Percentiles rank a stretch among this genome's conserved stretches.
These are phyloP conservation scores for Fusarium haematococcum DNA, from an alignment of 2,329 filamentous ascomycete species.

Conservation along the genomic window DNA sequence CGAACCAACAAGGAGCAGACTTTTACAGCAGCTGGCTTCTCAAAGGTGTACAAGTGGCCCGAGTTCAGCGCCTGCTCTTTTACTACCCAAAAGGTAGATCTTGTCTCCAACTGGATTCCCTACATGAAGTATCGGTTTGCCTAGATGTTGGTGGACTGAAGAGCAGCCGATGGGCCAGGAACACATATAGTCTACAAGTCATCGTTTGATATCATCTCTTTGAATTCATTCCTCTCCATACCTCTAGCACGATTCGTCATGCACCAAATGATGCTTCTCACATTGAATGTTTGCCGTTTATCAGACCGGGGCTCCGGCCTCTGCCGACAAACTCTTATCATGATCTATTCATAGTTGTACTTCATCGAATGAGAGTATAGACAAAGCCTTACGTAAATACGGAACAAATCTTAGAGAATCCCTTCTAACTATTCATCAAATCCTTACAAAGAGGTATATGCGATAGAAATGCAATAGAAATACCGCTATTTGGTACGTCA, in stretches of 20 bases:
- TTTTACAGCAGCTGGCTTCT: conserved; percentile 15
- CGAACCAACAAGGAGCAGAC: conserved; percentile 15
- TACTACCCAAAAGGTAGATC: conserved; percentile 16
- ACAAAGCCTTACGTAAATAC: neutral
- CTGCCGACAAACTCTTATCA: neutral
- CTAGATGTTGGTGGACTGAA: neutral
- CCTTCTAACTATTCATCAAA: neutral
- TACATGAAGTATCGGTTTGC: conserved; percentile 34
- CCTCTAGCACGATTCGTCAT: neutral
- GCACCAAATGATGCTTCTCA: neutral
- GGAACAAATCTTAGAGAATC: neutral
- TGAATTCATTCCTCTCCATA: neutral
- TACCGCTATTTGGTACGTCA: neutral
- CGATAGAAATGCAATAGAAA: neutral
- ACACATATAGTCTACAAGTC: neutral
- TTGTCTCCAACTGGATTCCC: conserved; percentile 28
- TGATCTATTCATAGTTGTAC: neutral
- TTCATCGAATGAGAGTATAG: neutral
- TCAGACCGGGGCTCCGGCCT: neutral
- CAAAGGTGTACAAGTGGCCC: conserved; percentile 19
- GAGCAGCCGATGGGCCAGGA: neutral
- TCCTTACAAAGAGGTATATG: neutral
- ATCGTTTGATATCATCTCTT: neutral
- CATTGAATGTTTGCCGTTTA: neutral
- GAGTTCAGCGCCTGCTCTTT: conserved; percentile 25